Percentiles rank a stretch among this genome's conserved stretches.
Evolutionary conservation across 768 basidiomycete species (phyloP).

Genomic region (Boletus subcaerulescens): DNA sequence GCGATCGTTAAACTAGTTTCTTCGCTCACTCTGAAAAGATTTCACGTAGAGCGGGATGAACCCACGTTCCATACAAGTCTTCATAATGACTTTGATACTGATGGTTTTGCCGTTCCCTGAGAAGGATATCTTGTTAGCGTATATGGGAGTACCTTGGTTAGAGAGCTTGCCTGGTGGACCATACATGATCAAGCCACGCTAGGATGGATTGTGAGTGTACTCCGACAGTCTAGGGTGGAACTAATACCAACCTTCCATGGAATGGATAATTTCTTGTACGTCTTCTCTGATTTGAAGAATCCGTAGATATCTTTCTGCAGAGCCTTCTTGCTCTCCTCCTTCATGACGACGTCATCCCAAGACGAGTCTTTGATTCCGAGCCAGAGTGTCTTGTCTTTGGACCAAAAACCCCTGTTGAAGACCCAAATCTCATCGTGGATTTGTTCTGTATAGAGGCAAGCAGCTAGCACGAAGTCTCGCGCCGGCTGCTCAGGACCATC

Average conservation of each 20-base stretch:
- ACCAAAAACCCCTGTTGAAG: conserved; percentile 69
- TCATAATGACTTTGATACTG: conserved; percentile 80
- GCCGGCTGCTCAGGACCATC: conserved; percentile 53
- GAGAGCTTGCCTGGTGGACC: conserved; percentile 64
- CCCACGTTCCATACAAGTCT: conserved; percentile 57
- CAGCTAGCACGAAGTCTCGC: conserved; percentile 49
- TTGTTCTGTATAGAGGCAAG: conserved; percentile 50
- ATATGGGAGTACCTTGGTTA: background rate
- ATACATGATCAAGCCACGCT: conserved; percentile 81
- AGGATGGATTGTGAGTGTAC: conserved; percentile 1
- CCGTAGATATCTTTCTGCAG: conserved; percentile 74
- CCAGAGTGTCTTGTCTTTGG: conserved; percentile 62
- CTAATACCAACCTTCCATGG: conserved; percentile 69
- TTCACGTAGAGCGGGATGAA: conserved; percentile 78
- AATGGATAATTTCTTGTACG: conserved; percentile 72
- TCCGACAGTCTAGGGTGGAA: background rate
- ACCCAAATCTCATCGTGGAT: conserved; percentile 75
- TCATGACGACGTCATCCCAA: conserved; percentile 75
- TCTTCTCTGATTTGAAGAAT: conserved; percentile 72
- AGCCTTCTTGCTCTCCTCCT: conserved; percentile 61
- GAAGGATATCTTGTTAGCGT: background rate
- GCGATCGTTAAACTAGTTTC: background rate
- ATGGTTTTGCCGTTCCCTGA: conserved; percentile 83
- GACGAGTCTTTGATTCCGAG: conserved; percentile 56
- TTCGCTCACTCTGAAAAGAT: conserved; percentile 61